A percentile compares a stretch with the other conserved stretches of the same genome.
Evolutionary conservation across 306 rosid species (phyloP).

Genomic region (Carpinus viminea): DNA sequence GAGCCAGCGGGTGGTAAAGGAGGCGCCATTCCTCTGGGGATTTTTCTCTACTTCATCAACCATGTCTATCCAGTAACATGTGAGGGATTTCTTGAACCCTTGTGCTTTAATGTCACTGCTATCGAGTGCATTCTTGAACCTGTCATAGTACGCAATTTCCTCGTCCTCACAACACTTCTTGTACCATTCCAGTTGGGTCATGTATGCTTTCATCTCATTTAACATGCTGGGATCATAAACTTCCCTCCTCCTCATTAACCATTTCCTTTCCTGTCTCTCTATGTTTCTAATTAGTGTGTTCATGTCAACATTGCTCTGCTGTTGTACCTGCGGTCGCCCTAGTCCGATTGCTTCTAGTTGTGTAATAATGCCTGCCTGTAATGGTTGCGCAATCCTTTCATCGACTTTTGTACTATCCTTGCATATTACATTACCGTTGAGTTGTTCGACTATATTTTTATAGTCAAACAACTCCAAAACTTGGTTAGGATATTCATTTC

Average conservation of each 20-base stretch:
- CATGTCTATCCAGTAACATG: slow-evolving; percentile 46
- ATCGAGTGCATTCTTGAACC: slow-evolving; percentile 23
- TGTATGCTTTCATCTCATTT: slow-evolving; percentile 34
- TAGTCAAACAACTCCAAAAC: slow-evolving; percentile 25
- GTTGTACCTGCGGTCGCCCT: slow-evolving; percentile 27
- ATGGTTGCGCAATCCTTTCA: slow-evolving; percentile 9
- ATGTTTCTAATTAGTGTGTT: slow-evolving; percentile 7
- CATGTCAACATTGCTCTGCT: background rate
- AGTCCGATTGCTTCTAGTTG: slow-evolving; percentile 48
- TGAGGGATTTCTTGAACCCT: slow-evolving; percentile 30
- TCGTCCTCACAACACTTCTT: slow-evolving; percentile 30
- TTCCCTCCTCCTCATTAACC: slow-evolving; percentile 2
- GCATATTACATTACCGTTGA: slow-evolving; percentile 23
- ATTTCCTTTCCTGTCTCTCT: slow-evolving; percentile 3
- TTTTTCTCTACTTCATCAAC: slow-evolving; percentile 46
- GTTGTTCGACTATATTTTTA: slow-evolving; percentile 31
- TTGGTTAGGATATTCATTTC: slow-evolving; percentile 14
- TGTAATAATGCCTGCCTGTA: slow-evolving; percentile 33
- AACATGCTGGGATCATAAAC: slow-evolving; percentile 27
- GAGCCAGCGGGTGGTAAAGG: slow-evolving; percentile 42
- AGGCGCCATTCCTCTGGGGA: slow-evolving; percentile 47
- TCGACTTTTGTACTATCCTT: background rate
- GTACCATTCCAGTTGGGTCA: slow-evolving; percentile 73
- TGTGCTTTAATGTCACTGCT: slow-evolving; percentile 21
- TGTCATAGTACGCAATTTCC: slow-evolving; percentile 56